These are phyloP conservation scores for Trebouxiophyceae sp. DNA, from an alignment of 163 green algal species.

Conservation along the genomic window DNA sequence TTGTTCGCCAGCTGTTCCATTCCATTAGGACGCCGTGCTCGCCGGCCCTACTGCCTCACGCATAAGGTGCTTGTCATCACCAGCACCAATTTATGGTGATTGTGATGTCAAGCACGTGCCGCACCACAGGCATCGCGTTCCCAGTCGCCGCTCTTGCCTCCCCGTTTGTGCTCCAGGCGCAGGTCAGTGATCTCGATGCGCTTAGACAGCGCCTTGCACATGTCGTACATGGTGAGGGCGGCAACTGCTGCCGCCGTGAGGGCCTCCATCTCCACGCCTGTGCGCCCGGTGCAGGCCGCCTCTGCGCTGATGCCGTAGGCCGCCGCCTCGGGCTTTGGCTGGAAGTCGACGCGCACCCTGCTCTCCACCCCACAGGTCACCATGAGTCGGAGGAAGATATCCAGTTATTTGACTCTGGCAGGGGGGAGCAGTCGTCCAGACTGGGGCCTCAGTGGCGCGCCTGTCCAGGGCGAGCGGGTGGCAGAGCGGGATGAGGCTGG, in stretches of 20 bases:
- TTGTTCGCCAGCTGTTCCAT: too few relatives aligned
- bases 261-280: constrained; percentile 96
- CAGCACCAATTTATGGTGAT: too few relatives aligned
- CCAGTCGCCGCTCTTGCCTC: constrained; percentile 63
- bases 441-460: too few relatives aligned
- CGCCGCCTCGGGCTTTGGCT: constrained; percentile 28
- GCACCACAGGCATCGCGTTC: too few relatives aligned
- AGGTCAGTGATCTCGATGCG: constrained; percentile 65
- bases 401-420: too few relatives aligned
- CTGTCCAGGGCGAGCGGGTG: constrained; percentile 74
- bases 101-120: too few relatives aligned
- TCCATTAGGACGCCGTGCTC: too few relatives aligned
- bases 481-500: constrained; percentile 88
- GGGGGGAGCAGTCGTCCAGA: too few relatives aligned
- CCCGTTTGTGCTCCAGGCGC: constrained; percentile 62
- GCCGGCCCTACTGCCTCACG: too few relatives aligned
- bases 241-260: constrained; percentile 75
- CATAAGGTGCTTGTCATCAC: too few relatives aligned
- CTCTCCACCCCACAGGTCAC: too few relatives aligned
- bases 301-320: constrained; percentile 49
- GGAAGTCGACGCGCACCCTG: constrained; percentile 49
- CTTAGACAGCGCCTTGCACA: constrained; percentile 87
- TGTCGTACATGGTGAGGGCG: constrained; percentile 94
- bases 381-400: too few relatives aligned
- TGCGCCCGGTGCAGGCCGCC: constrained; percentile 48